These are phyloP conservation scores for Penicillium sp. DNA, from an alignment of 2,329 filamentous ascomycete species.

Conservation along the genomic window DNA sequence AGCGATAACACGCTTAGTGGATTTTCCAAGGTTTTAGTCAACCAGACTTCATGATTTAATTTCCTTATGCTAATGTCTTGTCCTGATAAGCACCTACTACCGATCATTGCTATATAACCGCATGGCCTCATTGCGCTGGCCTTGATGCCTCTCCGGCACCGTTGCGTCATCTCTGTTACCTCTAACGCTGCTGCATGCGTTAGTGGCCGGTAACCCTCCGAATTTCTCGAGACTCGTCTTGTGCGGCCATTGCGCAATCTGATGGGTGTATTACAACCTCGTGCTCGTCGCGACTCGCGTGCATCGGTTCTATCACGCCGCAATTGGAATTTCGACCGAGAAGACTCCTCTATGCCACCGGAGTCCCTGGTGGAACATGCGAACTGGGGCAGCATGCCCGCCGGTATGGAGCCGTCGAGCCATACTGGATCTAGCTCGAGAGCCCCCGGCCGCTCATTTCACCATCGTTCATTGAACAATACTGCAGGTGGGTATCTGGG, in stretches of 20 bases:
- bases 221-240: conserved; percentile 1
- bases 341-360: conserved; percentile 15
- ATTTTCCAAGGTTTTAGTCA: conserved; percentile 2
- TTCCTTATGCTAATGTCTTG: conserved; percentile 1
- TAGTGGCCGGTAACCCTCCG: conserved; percentile 19
- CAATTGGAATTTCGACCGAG: conserved; percentile 21
- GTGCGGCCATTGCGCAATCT: conserved; percentile 11
- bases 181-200: conserved; percentile 19
- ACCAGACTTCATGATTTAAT: conserved; percentile 4
- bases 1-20: background rate
- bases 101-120: background rate
- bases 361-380: conserved; percentile 28
- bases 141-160: background rate
- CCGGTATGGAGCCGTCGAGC: conserved; percentile 27
- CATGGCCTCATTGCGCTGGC: background rate
- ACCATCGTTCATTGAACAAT: conserved; percentile 43
- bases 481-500: conserved; percentile 36
- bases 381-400: conserved; percentile 27
- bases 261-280: conserved; percentile 31
- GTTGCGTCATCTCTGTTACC: conserved; percentile 19
- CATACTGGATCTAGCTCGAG: conserved; percentile 33
- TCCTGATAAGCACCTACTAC: conserved; percentile 2
- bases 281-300: conserved; percentile 29
- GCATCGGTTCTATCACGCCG: conserved; percentile 25
- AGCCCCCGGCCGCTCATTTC: conserved; percentile 45